Evolutionary conservation across 2,329 filamentous ascomycete species (phyloP).

Genomic region (Trichoderma endophyticum): DNA sequence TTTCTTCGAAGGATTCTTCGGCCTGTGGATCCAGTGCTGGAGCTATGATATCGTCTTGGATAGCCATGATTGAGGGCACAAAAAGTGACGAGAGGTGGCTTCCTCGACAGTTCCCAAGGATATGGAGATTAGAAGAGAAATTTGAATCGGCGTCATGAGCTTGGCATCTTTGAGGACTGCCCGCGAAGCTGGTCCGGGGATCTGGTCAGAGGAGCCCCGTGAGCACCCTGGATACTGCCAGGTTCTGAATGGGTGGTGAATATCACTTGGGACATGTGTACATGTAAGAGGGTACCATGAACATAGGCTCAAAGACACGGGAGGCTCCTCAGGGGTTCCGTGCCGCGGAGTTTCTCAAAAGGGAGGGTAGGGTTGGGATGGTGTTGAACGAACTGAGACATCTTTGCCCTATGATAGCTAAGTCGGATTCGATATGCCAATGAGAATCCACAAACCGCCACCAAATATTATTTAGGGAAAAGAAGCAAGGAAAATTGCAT

Average conservation of each 20-base stretch:
- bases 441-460: not conserved
- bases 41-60: conserved; percentile 9
- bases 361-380: not conserved
- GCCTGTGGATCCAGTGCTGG: conserved; percentile 16
- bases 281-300: not conserved
- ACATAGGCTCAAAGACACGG: not conserved
- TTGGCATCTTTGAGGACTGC: not conserved
- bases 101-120: not conserved
- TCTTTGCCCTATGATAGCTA: not conserved
- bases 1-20: conserved; percentile 7
- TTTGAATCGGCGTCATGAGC: not conserved
- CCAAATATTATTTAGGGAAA: not conserved
- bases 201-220: not conserved
- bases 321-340: not conserved
- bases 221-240: not conserved
- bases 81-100: not conserved
- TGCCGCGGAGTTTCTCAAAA: not conserved
- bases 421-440: not conserved
- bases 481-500: not conserved
- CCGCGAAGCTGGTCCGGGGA: not conserved
- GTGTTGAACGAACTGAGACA: not conserved
- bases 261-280: not conserved
- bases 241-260: not conserved
- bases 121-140: not conserved
- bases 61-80: not conserved